Percentiles rank a stretch among this genome's conserved stretches.
Conservation (phyloP, 1,284 basidiomycete species). For the Apiotrichum akiyoshidainum region DNA sequence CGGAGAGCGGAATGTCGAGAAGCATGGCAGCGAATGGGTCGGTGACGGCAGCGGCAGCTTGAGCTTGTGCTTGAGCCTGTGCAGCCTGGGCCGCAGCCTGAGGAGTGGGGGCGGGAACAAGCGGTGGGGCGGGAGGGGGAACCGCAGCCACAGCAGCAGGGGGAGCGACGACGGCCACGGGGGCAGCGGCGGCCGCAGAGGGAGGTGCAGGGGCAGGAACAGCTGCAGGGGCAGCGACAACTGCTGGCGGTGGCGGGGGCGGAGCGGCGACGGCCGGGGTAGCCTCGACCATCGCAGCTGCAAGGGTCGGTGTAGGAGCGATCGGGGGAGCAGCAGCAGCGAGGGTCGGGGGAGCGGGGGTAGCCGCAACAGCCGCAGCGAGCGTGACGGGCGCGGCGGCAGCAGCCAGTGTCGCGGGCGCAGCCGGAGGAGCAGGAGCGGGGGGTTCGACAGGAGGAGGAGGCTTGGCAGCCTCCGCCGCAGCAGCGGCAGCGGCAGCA, state of each 20-base stretch:
- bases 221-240: conserved; percentile 4
- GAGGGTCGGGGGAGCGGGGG: background rate
- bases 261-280: background rate
- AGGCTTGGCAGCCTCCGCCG: conserved; percentile 14
- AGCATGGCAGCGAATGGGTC: background rate
- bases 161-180: conserved; percentile 1
- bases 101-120: background rate
- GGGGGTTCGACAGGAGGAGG: conserved; percentile 5
- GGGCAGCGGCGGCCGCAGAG: conserved; percentile 10
- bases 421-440: background rate
- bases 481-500: conserved; percentile 5
- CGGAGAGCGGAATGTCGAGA: background rate
- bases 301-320: conserved; percentile 7
- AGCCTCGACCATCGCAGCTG: background rate
- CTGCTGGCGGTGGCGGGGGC: conserved; percentile 6
- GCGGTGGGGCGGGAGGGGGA: background rate
- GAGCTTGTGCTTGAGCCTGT: background rate
- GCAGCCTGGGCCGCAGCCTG: too few relatives aligned
- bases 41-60: conserved; percentile 1
- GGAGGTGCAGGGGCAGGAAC: conserved; percentile 12
- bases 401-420: conserved; percentile 2
- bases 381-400: background rate
- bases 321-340: conserved; percentile 4
- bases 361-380: background rate
- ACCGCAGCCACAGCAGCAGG: conserved; percentile 3